A percentile compares a stretch with the other conserved stretches of the same genome.
phyloP scores from a whole-genome alignment of 176 grass and related monocot species.

The Carex kokanica region DNA sequence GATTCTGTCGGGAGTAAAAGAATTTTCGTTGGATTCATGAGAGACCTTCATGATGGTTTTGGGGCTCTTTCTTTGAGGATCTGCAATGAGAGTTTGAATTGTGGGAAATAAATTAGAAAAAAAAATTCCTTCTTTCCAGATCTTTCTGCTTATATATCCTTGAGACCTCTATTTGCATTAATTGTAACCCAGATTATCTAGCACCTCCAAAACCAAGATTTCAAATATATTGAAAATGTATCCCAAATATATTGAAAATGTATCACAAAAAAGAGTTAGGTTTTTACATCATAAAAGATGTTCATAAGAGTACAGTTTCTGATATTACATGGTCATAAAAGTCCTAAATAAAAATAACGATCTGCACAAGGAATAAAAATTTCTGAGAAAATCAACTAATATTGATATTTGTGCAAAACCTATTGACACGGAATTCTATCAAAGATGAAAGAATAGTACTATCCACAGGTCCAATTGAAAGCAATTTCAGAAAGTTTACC shows the following conservation, averaged over 20 bases:
- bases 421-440: neutral
- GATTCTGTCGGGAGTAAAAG: neutral
- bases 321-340: neutral
- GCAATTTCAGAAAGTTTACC: too few species aligned
- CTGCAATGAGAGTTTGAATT: neutral
- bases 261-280: neutral
- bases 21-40: constrained; percentile 13
- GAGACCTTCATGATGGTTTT: neutral
- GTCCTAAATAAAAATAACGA: neutral
- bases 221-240: neutral
- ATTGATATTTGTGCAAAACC: neutral
- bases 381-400: neutral
- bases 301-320: neutral
- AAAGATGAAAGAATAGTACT: neutral
- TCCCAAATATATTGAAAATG: neutral
- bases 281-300: neutral
- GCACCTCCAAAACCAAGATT: neutral
- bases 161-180: neutral
- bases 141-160: neutral
- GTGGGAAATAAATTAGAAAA: neutral
- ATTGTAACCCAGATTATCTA: neutral
- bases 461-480: neutral
- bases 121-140: neutral
- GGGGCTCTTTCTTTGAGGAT: constrained; percentile 20
- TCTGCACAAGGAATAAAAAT: neutral